Evolutionary conservation across 1,139 yeast species (phyloP), one percentile per base, ranked within the genome.

Genomic region (Taiozyma sp.): DNA sequence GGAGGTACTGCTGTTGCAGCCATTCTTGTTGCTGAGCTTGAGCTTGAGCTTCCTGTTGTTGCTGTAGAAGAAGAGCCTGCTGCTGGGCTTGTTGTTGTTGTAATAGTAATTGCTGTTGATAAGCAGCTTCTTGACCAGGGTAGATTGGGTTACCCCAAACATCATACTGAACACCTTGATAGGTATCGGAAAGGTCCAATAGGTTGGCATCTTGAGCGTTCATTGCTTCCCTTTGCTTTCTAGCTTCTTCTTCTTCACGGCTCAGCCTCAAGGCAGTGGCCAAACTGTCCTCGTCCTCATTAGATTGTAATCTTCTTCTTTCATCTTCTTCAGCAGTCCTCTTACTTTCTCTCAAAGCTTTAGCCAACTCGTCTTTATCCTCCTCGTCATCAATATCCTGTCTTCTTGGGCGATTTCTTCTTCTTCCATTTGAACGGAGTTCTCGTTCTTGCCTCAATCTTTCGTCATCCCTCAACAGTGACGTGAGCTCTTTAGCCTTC

Each of bases 271-370:
- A 75, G 1, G 98, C 98, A 47, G 87, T 83, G 55, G 80, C 81
- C 56, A 91, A 74, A 45, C 88, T 95, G 29, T 86, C 88, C 59
- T 86, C 91, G 34, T 76, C 74, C 44, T 72, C 76, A 43, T 54
- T 58, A 48, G 52, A 57, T 43, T 59, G 59, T 51, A 70, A 69
- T 58, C 89, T 75, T 52, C 81, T 71, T 50, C 75, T 71, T 52
- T 83, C 90, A 56, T 93, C 99, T 56, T 87, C 91, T 58, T 86
- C 93, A 1, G 97, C 97, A 13, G 97, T 89, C 58, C 78, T 67
- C 62, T 81, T 78, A 50, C 96, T 86, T 61, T 87, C 87, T 58
- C 87, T 97, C 53, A 93, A 72, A 0, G 97, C 99, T 49, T 78
- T 75, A 67, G 83, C 85, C 60, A 93, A 71, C 45, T 90, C 97